phyloP scores from a whole-genome alignment of 2,329 filamentous ascomycete species.

The Anisogramma anomala region DNA sequence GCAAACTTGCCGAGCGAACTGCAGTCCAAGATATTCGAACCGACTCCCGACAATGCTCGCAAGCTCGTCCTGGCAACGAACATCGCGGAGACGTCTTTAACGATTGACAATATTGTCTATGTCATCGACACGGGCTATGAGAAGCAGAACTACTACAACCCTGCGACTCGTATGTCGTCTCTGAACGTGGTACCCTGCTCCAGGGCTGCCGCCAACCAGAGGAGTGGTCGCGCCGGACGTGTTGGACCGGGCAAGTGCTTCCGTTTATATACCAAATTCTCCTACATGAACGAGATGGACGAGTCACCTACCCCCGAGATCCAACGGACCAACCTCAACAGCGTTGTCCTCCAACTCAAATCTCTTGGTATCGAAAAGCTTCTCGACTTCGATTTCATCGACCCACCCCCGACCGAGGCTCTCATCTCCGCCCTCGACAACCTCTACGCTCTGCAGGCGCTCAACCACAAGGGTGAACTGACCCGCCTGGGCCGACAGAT shows the following conservation, averaged over 20 bases:
- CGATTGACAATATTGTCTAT: slow-evolving; percentile 91
- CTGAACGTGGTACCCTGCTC: slow-evolving; percentile 86
- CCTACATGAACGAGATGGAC: slow-evolving; percentile 89
- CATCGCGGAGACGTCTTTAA: slow-evolving; percentile 91
- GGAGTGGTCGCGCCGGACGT: slow-evolving; percentile 84
- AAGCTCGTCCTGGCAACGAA: slow-evolving; percentile 95
- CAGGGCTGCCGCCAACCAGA: slow-evolving; percentile 82
- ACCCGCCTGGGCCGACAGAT: slow-evolving; percentile 89
- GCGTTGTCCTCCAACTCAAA: slow-evolving; percentile 75
- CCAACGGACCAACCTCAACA: slow-evolving; percentile 75
- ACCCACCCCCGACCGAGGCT: slow-evolving; percentile 79
- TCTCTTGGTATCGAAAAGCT: slow-evolving; percentile 86
- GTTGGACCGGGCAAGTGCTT: slow-evolving; percentile 90
- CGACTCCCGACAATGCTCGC: slow-evolving; percentile 69
- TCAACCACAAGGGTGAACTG: slow-evolving; percentile 79
- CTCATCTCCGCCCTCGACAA: slow-evolving; percentile 83
- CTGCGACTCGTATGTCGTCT: slow-evolving; percentile 83
- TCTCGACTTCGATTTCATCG: slow-evolving; percentile 92
- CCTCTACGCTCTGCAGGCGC: slow-evolving; percentile 77
- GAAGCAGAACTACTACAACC: slow-evolving; percentile 91
- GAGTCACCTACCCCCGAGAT: slow-evolving; percentile 90
- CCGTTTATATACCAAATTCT: slow-evolving; percentile 83
- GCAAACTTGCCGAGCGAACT: slow-evolving; percentile 83
- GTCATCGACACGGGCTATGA: slow-evolving; percentile 93
- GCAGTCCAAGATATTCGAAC: slow-evolving; percentile 89